phyloP scores from a whole-genome alignment of 768 basidiomycete genomes.

The Mycena chlorophos region DNA sequence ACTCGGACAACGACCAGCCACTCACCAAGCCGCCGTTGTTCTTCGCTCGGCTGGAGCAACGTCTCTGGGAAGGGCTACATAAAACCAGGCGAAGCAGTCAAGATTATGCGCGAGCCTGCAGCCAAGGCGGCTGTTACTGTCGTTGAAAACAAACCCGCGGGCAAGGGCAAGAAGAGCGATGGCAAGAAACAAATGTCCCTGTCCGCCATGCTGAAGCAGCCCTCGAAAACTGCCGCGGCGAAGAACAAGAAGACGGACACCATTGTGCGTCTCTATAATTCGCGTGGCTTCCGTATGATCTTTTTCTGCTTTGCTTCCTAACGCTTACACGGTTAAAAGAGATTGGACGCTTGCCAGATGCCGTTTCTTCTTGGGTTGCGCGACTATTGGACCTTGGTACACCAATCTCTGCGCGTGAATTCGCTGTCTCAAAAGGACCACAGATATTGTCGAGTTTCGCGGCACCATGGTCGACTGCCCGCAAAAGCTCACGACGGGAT shows the following conservation, averaged over 20 bases:
- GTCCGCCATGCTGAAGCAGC: slow-evolving; percentile 64
- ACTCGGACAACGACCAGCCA: slow-evolving; percentile 25
- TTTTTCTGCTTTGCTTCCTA: not conserved
- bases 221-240: slow-evolving; percentile 35
- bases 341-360: slow-evolving; percentile 74
- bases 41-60: slow-evolving; percentile 77
- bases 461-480: slow-evolving; percentile 81
- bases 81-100: slow-evolving; percentile 59
- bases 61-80: slow-evolving; percentile 73
- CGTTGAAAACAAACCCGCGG: slow-evolving; percentile 31
- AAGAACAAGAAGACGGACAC: slow-evolving; percentile 61
- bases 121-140: slow-evolving; percentile 24
- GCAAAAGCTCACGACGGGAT: slow-evolving; percentile 66
- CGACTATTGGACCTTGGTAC: slow-evolving; percentile 71
- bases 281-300: slow-evolving; percentile 59
- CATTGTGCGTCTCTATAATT: slow-evolving; percentile 68
- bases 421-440: slow-evolving; percentile 1
- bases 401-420: slow-evolving; percentile 10
- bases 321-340: slow-evolving; percentile 40
- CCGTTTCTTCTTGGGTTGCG: slow-evolving; percentile 71
- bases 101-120: slow-evolving; percentile 54
- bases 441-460: slow-evolving; percentile 67
- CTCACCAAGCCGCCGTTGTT: slow-evolving; percentile 45
- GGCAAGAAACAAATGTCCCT: slow-evolving; percentile 69
- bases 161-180: slow-evolving; percentile 38